These are phyloP conservation scores for Aspergillus sp. DNA, from an alignment of 2,329 filamentous ascomycete genomes.

Conservation along the genomic window DNA sequence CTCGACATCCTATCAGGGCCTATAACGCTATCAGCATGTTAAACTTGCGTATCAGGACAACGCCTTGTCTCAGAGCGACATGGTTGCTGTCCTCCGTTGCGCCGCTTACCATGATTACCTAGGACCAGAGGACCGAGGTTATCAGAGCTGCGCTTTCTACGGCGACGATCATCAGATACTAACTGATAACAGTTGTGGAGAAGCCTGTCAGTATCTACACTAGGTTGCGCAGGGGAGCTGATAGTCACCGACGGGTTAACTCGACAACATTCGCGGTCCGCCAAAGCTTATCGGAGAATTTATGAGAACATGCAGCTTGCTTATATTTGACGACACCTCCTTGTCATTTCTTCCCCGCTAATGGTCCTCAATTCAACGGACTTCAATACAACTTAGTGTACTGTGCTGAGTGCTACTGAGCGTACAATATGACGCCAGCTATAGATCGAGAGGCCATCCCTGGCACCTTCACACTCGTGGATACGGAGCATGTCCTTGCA, in stretches of 20 bases:
- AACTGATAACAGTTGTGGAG: background rate
- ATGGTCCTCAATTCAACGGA: background rate
- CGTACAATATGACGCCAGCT: slow-evolving; percentile 29
- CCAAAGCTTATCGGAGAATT: slow-evolving; percentile 13
- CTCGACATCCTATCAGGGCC: background rate
- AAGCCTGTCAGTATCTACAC: background rate
- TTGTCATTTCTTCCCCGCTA: background rate
- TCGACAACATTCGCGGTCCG: background rate
- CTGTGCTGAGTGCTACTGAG: background rate
- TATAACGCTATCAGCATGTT: background rate
- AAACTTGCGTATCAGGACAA: background rate
- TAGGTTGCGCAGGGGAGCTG: background rate
- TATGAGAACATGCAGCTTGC: slow-evolving; percentile 2
- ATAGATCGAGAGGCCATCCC: slow-evolving; percentile 40
- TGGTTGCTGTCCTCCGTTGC: background rate
- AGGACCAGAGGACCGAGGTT: background rate
- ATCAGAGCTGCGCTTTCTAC: background rate
- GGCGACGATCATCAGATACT: background rate
- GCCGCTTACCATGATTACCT: background rate
- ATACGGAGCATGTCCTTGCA: slow-evolving; percentile 41
- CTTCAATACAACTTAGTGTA: background rate
- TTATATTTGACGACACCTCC: slow-evolving; percentile 6
- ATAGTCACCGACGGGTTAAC: background rate
- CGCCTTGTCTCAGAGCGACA: background rate
- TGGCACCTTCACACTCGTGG: slow-evolving; percentile 51